These are phyloP conservation scores for Chenopodium berlandieri DNA, from an alignment of 148 eudicot genomes.

Conservation along the genomic window DNA sequence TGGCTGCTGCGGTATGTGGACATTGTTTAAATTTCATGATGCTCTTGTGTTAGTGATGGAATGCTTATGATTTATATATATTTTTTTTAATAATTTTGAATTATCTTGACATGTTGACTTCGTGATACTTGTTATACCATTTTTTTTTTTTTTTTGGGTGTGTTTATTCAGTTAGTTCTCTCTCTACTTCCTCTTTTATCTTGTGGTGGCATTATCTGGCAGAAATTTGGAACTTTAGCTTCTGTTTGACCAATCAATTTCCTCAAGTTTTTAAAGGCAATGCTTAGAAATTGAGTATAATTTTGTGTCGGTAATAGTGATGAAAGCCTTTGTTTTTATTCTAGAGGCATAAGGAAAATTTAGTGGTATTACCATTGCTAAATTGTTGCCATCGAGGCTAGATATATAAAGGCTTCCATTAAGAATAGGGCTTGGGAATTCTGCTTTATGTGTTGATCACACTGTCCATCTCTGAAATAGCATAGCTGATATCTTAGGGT, in stretches of 20 bases:
- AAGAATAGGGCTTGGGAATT: neutral
- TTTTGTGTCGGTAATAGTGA: neutral
- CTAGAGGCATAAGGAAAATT: neutral
- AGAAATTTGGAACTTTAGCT: neutral
- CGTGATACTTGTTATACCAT: neutral
- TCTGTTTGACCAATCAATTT: neutral
- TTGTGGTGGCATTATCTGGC: neutral
- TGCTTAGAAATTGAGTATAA: neutral
- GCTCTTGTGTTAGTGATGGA: neutral
- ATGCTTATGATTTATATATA: neutral
- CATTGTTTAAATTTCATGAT: slow-evolving; percentile 14
- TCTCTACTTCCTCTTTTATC: neutral
- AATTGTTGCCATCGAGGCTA: neutral
- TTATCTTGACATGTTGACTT: slow-evolving; percentile 3
- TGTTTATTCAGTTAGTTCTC: neutral
- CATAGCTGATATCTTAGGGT: too few relatives aligned
- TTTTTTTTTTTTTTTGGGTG: neutral
- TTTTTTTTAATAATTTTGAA: neutral
- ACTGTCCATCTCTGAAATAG: neutral
- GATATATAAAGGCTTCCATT: neutral
- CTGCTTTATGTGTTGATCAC: neutral
- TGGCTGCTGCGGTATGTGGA: slow-evolving; percentile 77
- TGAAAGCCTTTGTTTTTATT: neutral
- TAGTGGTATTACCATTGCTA: neutral
- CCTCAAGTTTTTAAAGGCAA: neutral